Evolutionary conservation across 2,329 filamentous ascomycete genomes (phyloP), one percentile per base, ranked within the genome.

Genomic region (Talaromyces piceae): DNA sequence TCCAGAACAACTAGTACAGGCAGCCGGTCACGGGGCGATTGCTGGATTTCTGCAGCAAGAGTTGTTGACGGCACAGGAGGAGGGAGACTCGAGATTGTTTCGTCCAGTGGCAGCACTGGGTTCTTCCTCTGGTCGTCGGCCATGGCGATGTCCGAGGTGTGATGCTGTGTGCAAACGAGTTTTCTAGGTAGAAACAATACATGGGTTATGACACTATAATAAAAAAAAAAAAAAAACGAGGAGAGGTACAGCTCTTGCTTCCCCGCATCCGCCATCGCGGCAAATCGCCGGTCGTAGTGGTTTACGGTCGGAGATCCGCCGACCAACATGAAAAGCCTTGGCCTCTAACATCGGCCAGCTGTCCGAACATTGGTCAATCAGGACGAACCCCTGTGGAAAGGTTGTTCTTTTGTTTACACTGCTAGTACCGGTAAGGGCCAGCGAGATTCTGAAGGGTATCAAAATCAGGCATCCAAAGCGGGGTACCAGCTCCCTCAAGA

Each of bases 381-480:
- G n/a, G n/a, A n/a, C n/a, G n/a, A n/a, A n/a, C n/a, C n/a, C n/a
- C n/a, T n/a, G n/a, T n/a, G n/a, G n/a, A n/a, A n/a, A n/a, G n/a
- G n/a, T n/a, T n/a, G 33, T 37, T 6, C 9, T 13, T 43, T 4
- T 43, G 9, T 22, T 41, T 22, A 41, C 7, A n/a, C 20, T 20
- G 22, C 48, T 31, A 52, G 16, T 49, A 52, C 26, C 49, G 51
- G n/a, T 52, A 52, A 12, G 46, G 51, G 23, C 51, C 20, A 2
- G 51, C 48, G 31, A 68, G 27, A 54, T 58, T 61, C 53, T 68
- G 60, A 50, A 67, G 53, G 11, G 63, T 64, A 56, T 70, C 58
- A 57, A 73, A 60, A 55, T 75, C 41, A 49, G 67, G 67, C 61
- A 70, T 69, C 67, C 67, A 70, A 18, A 70, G 56, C 1, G 65